Evolutionary conservation across 2,329 filamentous ascomycete genomes (phyloP).

Genomic region (Neonectria ditissima): DNA sequence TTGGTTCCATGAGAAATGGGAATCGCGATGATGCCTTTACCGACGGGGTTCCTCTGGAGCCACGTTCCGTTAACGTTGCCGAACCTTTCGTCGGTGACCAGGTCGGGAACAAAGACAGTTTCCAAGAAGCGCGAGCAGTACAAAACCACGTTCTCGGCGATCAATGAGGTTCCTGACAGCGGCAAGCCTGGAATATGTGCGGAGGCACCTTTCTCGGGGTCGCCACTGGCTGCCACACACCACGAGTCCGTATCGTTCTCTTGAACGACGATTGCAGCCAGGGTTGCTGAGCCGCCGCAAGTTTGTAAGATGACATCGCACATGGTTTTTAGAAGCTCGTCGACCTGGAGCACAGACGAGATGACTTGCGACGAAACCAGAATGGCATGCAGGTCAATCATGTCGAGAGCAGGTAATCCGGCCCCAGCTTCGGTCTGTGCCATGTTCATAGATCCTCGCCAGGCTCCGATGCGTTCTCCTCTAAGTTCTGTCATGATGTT

Average conservation of each 20-base stretch:
- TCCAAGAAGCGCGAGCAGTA: conserved; percentile 84
- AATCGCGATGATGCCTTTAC: conserved; percentile 82
- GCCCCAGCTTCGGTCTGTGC: conserved; percentile 65
- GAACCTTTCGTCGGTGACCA: conserved; percentile 81
- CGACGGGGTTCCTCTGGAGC: conserved; percentile 74
- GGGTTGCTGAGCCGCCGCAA: conserved; percentile 76
- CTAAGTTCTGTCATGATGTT: conserved; percentile 62
- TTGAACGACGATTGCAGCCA: conserved; percentile 80
- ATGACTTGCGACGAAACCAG: conserved; percentile 83
- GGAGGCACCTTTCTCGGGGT: conserved; percentile 75
- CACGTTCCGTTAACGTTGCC: conserved; percentile 79
- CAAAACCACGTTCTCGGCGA: conserved; percentile 81
- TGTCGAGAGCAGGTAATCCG: conserved; percentile 80
- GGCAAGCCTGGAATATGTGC: conserved; percentile 75
- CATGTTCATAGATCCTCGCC: conserved; percentile 69
- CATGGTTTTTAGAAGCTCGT: conserved; percentile 82
- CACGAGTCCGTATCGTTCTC: conserved; percentile 73
- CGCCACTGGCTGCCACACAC: conserved; percentile 80
- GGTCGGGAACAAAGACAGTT: conserved; percentile 78
- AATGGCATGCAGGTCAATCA: conserved; percentile 85
- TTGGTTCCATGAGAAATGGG: conserved; percentile 81
- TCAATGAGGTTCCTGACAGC: conserved; percentile 72
- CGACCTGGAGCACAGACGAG: conserved; percentile 81
- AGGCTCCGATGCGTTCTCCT: conserved; percentile 71
- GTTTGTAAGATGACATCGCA: conserved; percentile 84